phyloP scores from a whole-genome alignment of 305 asterid genomes.

The Solanum hybrid region DNA sequence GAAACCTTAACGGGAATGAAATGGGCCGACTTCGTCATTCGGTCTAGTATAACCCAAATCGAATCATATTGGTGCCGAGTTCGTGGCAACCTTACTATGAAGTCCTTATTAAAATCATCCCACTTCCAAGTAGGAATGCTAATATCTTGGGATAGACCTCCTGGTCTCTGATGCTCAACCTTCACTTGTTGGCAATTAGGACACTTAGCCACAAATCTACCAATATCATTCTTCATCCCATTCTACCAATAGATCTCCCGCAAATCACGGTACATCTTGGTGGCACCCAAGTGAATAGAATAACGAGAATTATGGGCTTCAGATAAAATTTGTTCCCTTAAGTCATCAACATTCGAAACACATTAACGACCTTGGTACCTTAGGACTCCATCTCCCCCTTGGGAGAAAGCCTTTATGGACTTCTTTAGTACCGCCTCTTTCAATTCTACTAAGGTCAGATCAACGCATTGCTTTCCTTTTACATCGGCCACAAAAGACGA shows the following conservation, averaged over 20 bases:
- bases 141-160: neutral
- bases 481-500: no score
- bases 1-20: neutral
- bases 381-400: neutral
- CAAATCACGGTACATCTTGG: neutral
- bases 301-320: neutral
- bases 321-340: neutral
- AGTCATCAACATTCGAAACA: neutral
- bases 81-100: neutral
- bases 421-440: no score
- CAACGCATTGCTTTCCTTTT: no score
- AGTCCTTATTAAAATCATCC: neutral
- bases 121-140: neutral
- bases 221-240: neutral
- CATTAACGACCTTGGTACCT: neutral
- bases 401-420: no score
- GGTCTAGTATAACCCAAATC: neutral
- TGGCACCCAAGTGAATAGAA: neutral
- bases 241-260: neutral
- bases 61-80: neutral
- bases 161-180: neutral
- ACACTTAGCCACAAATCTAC: neutral
- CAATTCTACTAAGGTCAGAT: no score
- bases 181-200: neutral
- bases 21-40: neutral